Percentiles rank a stretch among this genome's conserved stretches.
These are phyloP conservation scores for Blastocrithidia nonstop DNA, from an alignment of 208 protist species.

Conservation along the genomic window DNA sequence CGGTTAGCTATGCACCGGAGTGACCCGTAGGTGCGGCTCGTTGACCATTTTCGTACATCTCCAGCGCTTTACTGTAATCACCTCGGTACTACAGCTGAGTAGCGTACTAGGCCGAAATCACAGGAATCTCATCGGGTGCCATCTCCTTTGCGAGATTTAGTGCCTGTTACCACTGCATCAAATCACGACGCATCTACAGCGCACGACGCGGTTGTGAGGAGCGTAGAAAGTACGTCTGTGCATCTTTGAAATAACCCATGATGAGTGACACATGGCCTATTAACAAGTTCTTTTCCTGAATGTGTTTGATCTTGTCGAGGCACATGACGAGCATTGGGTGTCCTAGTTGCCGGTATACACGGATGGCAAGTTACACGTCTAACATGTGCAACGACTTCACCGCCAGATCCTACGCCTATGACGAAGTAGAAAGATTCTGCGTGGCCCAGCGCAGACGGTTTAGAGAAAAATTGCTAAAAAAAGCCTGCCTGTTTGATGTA, in stretches of 20 bases:
- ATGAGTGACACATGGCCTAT: conserved; percentile 91
- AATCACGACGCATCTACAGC: conserved; percentile 93
- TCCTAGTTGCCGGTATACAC: conserved; percentile 85
- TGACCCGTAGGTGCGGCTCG: conserved; percentile 53
- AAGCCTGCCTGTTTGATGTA: conserved; percentile 44
- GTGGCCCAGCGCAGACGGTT: conserved; percentile 82
- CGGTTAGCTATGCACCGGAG: conserved; percentile 59
- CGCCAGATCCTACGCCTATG: conserved; percentile 76
- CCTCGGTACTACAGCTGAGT: conserved; percentile 93
- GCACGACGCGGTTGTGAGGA: conserved; percentile 86
- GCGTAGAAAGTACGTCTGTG: conserved; percentile 85
- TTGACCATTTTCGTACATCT: conserved; percentile 74
- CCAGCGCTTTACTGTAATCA: conserved; percentile 81
- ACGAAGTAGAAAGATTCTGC: conserved; percentile 67
- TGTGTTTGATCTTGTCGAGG: conserved; percentile 80
- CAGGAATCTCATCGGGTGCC: conserved; percentile 78
- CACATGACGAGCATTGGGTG: conserved; percentile 88
- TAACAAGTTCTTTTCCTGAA: conserved; percentile 91
- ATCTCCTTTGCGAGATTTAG: conserved; percentile 85
- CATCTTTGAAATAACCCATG: conserved; percentile 86
- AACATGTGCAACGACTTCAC: conserved; percentile 86
- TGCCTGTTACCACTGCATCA: conserved; percentile 94
- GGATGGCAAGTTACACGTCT: conserved; percentile 87
- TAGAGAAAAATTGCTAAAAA: conserved; percentile 86
- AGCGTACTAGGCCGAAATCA: conserved; percentile 89